A percentile compares a stretch with the other conserved stretches of the same genome.
These are phyloP conservation scores for Drosera capensis DNA, from an alignment of 148 eudicot genomes.

Conservation along the genomic window DNA sequence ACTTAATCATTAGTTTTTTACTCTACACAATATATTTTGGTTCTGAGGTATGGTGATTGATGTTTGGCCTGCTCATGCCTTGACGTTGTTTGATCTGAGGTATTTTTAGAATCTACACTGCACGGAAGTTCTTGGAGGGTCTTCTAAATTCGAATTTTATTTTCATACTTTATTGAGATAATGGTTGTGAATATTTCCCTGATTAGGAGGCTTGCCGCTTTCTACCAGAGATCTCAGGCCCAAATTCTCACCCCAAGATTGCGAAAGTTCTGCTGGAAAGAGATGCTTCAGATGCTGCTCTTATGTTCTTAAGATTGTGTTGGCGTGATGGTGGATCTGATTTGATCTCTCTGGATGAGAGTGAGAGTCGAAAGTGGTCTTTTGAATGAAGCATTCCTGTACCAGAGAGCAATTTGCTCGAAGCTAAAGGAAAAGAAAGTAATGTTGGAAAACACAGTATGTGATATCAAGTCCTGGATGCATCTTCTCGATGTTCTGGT, in stretches of 20 bases:
- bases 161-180: background rate
- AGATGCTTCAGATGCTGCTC: conserved; percentile 78
- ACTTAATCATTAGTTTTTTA: too few species aligned
- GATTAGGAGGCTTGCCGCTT: conserved; percentile 71
- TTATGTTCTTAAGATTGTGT: conserved; percentile 90
- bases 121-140: background rate
- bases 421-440: conserved; percentile 54
- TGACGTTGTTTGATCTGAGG: too few species aligned
- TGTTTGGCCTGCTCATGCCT: too few species aligned
- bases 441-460: conserved; percentile 19
- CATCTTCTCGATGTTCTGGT: conserved; percentile 76
- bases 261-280: conserved; percentile 78
- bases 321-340: conserved; percentile 63
- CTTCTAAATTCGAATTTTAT: background rate
- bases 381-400: conserved; percentile 86
- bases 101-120: too few species aligned
- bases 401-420: conserved; percentile 60
- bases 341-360: conserved; percentile 52
- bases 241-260: conserved; percentile 85
- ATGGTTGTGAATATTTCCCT: conserved; percentile 6
- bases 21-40: too few species aligned
- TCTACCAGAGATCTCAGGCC: conserved; percentile 80
- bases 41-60: too few species aligned
- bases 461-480: conserved; percentile 31
- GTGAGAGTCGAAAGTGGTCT: conserved; percentile 85